Evolutionary conservation across 108 stramenopile genomes (phyloP), one percentile per base, ranked within the genome.

Genomic region (Licmophora abbreviata): DNA sequence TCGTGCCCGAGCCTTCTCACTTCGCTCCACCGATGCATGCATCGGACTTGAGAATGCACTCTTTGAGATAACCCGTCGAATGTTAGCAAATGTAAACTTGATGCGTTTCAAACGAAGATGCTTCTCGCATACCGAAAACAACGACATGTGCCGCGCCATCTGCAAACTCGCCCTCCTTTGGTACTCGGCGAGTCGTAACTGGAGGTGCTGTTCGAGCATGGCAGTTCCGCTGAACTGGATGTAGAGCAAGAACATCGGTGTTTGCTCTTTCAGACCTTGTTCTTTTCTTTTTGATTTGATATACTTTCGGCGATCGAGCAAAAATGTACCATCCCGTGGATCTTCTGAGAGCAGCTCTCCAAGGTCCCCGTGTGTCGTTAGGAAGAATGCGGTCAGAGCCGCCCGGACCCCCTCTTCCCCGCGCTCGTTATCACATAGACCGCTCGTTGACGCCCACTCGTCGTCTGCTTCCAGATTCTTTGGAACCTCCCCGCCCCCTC

Each of bases 391-490:
- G 2, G 56, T 34, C 29, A 75, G 66, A 12, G 74, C 69, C 1
- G 66, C 48, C 6, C 69, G 51, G 7, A 69, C 59, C 26, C 63
- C 65, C 27, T 67, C 61, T 47, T 75, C 74, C 1, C 64, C 65
- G n/a, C n/a, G 31, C 32, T 63, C 69, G 42, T 58, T 58, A 20
- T 53, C 21, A 29, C 52, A 74, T 40, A 64, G 54, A 1, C 64
- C 54, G 42, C 17, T 32, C 3, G 49, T 29, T 2, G 49, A 64
- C 63, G 35, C 51, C 59, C 28, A 46, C 52, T 29, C 63, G 64
- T 34, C 57, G 61, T 6, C 70, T 61, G 33, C 56, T 61, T 9
- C 65, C 64, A 17, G 60, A 54, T 57, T 66, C n/a, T n/a, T n/a
- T n/a, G n/a, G 29, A 37, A 53, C 10, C 28, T 26, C 21, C n/a